Base-by-base conservation (phyloP, 208 protist genomes). In the Trypanosomatidae sp. region DNA sequence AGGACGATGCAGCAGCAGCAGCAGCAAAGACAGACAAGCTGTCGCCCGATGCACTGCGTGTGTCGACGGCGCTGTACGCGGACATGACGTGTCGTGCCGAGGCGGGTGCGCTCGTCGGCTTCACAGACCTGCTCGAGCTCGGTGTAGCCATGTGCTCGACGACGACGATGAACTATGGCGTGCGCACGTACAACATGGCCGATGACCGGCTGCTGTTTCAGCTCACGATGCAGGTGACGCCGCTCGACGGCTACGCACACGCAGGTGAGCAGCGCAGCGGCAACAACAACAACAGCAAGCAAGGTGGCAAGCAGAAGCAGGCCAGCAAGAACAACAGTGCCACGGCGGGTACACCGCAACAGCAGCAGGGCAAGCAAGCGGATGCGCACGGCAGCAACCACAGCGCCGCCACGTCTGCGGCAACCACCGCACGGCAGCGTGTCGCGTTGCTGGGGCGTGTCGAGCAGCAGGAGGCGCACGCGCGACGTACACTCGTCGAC, bases 201-300 rank as follows among this genome's bases (percentile, higher is more conserved):
- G 72, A 86, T 32, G 75, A 81, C 41, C 71, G 76, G 20, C 42
- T 90, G 8, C 61, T 81, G 33, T 86, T 90, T 39, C 71, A 86
- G 61, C 70, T 76, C 37, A 61, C 54, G 15, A 47, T 90, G 56
- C 53, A 65, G 30, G 44, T 83, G 13, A 62, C 20, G 27, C 30
- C 50, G 44, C 18, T 41, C 11, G 64, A 69, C 37, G 64, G 56
- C n/a, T 20, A 42, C 22, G 13, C 48, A 19, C 44, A 23, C 4
- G 41, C 35, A 23, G 41, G 25, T 35, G 27, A 45, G 15, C 44
- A 11, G n/a, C 13, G 20, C 10, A 15, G 16, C 2, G 6, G 24
- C 11, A 3, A 44, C 11, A 3, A 44, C 21, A 49, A 40, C 37
- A 24, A 37, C 6, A 33, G 22, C 10, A 60, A 48, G 39, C 54